These are phyloP conservation scores for Castanea sativa DNA, from an alignment of 306 rosid species.

Conservation along the genomic window DNA sequence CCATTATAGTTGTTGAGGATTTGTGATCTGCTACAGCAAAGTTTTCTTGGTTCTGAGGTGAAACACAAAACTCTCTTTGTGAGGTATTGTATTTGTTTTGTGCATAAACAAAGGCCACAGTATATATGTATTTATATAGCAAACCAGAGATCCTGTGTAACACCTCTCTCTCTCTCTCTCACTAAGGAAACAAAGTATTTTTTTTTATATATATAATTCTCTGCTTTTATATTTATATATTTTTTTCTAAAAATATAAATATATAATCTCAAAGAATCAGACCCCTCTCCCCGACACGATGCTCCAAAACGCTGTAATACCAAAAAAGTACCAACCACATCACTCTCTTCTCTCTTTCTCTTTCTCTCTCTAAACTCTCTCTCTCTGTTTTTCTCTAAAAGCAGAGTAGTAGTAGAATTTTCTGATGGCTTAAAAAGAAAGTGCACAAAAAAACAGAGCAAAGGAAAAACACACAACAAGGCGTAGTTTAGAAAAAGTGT, in stretches of 20 bases:
- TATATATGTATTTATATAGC: background rate
- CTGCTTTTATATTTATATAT: constrained; percentile 10
- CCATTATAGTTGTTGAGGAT: constrained; percentile 49
- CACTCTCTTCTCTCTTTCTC: constrained; percentile 11
- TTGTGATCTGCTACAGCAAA: constrained; percentile 36
- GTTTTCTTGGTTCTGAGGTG: constrained; percentile 26
- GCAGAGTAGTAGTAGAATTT: background rate
- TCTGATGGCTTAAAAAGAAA: constrained; percentile 3
- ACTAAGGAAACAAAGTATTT: constrained; percentile 36
- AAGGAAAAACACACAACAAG: background rate
- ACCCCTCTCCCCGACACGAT: constrained; percentile 67
- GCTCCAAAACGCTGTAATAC: constrained; percentile 86
- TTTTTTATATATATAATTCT: background rate
- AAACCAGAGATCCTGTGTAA: constrained; percentile 34
- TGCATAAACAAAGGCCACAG: constrained; percentile 11
- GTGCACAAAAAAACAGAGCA: background rate
- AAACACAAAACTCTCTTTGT: constrained; percentile 19
- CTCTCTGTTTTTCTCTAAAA: constrained; percentile 17
- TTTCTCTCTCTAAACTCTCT: constrained; percentile 20
- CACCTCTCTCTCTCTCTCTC: constrained; percentile 30
- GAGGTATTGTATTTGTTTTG: background rate
- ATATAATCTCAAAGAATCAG: constrained; percentile 21
- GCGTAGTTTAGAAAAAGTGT: constrained; percentile 35
- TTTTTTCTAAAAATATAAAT: background rate
- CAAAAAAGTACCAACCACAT: constrained; percentile 41